phyloP scores from a whole-genome alignment of 345 rosid genomes.

The Populus ilicifolia region DNA sequence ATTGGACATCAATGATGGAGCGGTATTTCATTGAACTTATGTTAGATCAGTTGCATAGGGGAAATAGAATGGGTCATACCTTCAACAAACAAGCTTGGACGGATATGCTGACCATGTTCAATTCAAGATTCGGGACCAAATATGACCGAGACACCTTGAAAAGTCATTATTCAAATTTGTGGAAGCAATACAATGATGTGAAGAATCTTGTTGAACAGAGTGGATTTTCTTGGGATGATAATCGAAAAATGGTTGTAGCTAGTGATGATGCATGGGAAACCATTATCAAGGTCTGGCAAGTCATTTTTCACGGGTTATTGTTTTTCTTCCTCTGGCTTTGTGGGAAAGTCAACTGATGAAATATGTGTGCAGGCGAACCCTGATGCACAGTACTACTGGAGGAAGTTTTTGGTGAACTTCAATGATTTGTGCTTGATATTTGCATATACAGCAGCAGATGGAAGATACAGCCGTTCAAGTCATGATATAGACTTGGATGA shows the following conservation, averaged over 20 bases:
- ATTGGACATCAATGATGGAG: constrained; percentile 32
- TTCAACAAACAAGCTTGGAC: constrained; percentile 45
- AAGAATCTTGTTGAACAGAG: constrained; percentile 46
- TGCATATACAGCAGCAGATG: constrained; percentile 52
- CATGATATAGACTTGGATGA: constrained; percentile 52
- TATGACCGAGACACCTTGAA: constrained; percentile 34
- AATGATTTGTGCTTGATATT: constrained; percentile 48
- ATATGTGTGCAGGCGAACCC: constrained; percentile 39
- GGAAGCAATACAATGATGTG: constrained; percentile 45
- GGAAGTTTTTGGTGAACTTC: constrained; percentile 35
- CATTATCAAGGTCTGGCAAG: constrained; percentile 24
- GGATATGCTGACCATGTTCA: constrained; percentile 31
- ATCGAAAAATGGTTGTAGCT: constrained; percentile 34
- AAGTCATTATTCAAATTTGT: constrained; percentile 31
- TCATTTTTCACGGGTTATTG: neutral
- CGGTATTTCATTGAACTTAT: constrained; percentile 35
- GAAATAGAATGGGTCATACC: constrained; percentile 41
- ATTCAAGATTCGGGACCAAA: constrained; percentile 30
- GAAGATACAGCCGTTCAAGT: constrained; percentile 53
- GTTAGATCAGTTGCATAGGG: constrained; percentile 36
- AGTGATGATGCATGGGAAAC: constrained; percentile 29
- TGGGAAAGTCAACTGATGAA: constrained; percentile 7
- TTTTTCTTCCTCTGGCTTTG: neutral
- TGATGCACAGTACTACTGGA: constrained; percentile 37
- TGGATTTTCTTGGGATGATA: constrained; percentile 43